Evolutionary conservation across 164 flowering plant species (phyloP).

Genomic region (Tinospora cordifolia): DNA sequence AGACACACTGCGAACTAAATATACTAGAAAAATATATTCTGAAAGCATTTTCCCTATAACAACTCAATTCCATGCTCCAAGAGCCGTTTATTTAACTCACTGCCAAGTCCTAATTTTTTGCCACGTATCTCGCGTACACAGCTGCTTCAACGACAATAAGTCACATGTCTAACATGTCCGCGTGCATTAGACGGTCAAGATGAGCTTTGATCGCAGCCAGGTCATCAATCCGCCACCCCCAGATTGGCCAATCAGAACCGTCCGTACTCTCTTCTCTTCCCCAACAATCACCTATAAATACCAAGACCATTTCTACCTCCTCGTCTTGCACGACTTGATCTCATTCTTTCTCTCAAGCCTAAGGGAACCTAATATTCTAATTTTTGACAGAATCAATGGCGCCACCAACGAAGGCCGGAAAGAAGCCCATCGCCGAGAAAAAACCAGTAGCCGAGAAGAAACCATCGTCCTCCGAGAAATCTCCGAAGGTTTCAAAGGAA

Average conservation of each 20-base stretch:
- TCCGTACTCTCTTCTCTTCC: background rate
- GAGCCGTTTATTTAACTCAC: too few relatives aligned
- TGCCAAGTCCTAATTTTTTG: too few relatives aligned
- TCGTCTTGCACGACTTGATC: background rate
- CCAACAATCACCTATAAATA: constrained; percentile 13
- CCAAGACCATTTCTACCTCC: background rate
- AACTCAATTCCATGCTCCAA: too few relatives aligned
- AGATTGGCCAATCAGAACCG: background rate
- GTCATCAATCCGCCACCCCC: background rate
- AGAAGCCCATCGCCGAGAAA: constrained; percentile 13
- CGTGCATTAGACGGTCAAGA: constrained; percentile 2
- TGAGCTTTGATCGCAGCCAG: background rate
- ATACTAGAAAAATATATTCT: too few relatives aligned
- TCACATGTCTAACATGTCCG: too few relatives aligned
- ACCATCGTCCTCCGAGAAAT: constrained; percentile 7
- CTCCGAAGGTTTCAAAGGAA: constrained; percentile 8
- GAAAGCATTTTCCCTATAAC: too few relatives aligned
- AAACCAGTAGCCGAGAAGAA: constrained; percentile 14
- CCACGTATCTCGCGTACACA: too few relatives aligned
- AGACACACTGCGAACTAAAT: too few relatives aligned
- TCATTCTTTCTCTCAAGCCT: background rate
- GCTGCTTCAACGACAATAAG: too few relatives aligned
- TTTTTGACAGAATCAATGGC: constrained; percentile 3
- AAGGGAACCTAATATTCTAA: background rate
- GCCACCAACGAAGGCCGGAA: constrained; percentile 10